Base-by-base conservation (phyloP, 331 rosid genomes). In the Dryas integrifolia region DNA sequence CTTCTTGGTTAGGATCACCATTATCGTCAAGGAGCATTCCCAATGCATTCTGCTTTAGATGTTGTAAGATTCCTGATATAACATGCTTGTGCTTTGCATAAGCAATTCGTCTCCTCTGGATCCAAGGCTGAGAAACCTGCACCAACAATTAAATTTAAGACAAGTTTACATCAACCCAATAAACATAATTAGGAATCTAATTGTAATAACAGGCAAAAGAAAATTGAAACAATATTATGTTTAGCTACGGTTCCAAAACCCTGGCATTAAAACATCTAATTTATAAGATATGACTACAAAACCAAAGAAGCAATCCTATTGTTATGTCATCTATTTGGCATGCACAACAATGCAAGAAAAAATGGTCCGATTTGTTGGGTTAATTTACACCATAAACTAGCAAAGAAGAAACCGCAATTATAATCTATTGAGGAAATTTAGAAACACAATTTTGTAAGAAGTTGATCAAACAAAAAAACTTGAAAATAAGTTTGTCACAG, bases 71-170 rank as follows among this genome's bases (percentile, higher is more conserved):
- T 70, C 96, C 98, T 55, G 88, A 86, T 58, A 91, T 92, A 69
- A 90, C 88, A 78, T 85, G 98, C 66, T 83, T 95, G 80, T 83
- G 96, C 73, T 79, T 86, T 51, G 84, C 88, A 83, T 79, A 95
- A 4, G 44, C 80, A 70, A 95, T 56, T 63, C 87, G 88, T 77
- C 99, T 83, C 72, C 16, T 86, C 79, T 89, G 97, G 79, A 88
- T 88, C 96, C 92, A 87, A 51, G 98, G 99, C 78, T 95, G 99
- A 81, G 83, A 80, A 63, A 95, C 83, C 99, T 95, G 89, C 86
- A 83, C 35, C 64, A 55, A 44, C 7, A 56, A 13, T 67, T 6
- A 43, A 53, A 59, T 68, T 13, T 30, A 61, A 13, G 47, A 18
- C 21, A 74, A 52, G 21, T 59, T 18, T 2, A 26, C 46, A 14